These are phyloP conservation scores for Alternaria atra DNA, from an alignment of 2,329 filamentous ascomycete species.

Conservation along the genomic window DNA sequence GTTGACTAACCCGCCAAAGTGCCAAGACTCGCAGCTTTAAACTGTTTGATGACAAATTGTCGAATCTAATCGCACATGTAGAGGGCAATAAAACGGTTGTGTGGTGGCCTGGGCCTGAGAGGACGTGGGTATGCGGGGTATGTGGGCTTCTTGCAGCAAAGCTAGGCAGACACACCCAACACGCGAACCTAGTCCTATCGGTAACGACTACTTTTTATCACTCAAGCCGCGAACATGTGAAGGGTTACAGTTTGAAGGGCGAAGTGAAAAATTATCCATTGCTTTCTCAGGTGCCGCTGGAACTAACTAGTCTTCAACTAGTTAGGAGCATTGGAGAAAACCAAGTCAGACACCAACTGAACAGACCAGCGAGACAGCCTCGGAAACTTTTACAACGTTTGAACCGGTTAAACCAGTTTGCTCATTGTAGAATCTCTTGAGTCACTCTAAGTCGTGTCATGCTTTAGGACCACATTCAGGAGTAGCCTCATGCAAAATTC, in stretches of 20 bases:
- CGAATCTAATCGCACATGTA: not conserved
- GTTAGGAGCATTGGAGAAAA: not conserved
- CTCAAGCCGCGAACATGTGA: not conserved
- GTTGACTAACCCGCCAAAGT: conserved; percentile 14
- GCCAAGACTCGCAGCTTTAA: not conserved
- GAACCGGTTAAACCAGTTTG: not conserved
- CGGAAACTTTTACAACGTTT: not conserved
- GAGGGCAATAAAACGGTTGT: not conserved
- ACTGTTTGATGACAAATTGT: conserved; percentile 3
- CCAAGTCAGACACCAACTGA: not conserved
- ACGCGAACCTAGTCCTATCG: not conserved
- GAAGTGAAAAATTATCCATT: not conserved
- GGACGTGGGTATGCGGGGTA: not conserved
- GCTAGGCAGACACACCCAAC: too few species aligned
- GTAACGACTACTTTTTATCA: not conserved
- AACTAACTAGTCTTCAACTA: not conserved
- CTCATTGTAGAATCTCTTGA: not conserved
- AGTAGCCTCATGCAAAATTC: not conserved
- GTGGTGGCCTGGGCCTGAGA: not conserved
- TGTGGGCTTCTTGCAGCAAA: not conserved
- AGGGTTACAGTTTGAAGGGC: not conserved
- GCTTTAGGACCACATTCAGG: not conserved
- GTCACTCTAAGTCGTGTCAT: not conserved
- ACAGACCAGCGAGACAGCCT: not conserved
- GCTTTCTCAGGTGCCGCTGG: not conserved